Percentiles rank a stretch among this genome's conserved stretches.
Evolutionary conservation across 1,284 basidiomycete species (phyloP).

Genomic region (Malassezia yamatoensis): DNA sequence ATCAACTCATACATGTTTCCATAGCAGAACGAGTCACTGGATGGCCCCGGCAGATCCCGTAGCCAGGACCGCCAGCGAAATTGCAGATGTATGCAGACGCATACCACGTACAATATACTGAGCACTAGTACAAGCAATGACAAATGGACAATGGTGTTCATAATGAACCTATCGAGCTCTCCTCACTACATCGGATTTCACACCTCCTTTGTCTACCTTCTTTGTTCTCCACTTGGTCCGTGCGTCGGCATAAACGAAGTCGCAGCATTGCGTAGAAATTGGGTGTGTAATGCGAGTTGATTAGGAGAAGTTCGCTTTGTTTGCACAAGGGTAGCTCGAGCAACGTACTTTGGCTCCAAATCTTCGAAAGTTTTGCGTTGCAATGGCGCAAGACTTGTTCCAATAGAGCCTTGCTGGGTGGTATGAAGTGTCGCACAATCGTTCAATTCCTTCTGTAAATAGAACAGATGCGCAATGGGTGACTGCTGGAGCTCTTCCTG

Average conservation of each 20-base stretch:
- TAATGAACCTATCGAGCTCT: background rate
- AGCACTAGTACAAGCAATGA: background rate
- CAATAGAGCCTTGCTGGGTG: slow-evolving; percentile 1
- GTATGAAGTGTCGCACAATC: background rate
- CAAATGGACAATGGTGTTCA: background rate
- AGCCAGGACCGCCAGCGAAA: slow-evolving; percentile 13
- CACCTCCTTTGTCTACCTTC: background rate
- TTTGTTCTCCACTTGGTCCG: slow-evolving; percentile 7
- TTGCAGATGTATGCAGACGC: background rate
- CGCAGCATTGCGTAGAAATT: background rate
- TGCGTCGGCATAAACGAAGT: background rate
- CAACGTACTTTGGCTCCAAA: background rate
- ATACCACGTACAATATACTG: slow-evolving; percentile 1
- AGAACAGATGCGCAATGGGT: background rate
- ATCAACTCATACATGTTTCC: slow-evolving; percentile 10
- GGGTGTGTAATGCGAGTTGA: background rate
- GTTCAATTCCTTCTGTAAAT: background rate
- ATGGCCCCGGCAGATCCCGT: slow-evolving; percentile 10
- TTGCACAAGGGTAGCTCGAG: background rate
- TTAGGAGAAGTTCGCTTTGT: background rate
- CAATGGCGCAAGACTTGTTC: slow-evolving; percentile 1
- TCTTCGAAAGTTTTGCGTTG: background rate
- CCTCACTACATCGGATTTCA: too few relatives aligned
- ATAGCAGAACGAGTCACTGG: slow-evolving; percentile 1
- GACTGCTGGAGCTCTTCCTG: background rate